phyloP scores from a whole-genome alignment of 164 flowering plant genomes.

The Stephania cephalantha region DNA sequence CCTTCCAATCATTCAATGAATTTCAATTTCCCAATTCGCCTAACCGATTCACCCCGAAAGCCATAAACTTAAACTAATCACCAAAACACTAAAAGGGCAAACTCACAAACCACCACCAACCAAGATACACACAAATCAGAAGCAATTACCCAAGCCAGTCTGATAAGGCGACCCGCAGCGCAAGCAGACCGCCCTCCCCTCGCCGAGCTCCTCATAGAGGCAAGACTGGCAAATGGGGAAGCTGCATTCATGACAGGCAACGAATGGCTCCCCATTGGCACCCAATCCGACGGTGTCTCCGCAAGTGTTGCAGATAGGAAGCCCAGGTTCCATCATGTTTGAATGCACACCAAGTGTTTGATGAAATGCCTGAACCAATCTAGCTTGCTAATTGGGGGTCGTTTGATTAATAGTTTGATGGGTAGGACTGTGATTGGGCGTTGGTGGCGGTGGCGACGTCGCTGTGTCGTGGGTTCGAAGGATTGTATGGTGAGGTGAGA shows the following conservation, averaged over 20 bases:
- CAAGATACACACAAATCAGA: neutral
- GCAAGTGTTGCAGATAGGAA: conserved; percentile 66
- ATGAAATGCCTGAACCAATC: neutral
- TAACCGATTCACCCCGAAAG: too few relatives aligned
- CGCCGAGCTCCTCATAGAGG: conserved; percentile 53
- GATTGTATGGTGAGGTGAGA: conserved; percentile 31
- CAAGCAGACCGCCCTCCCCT: conserved; percentile 60
- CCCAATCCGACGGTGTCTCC: conserved; percentile 58
- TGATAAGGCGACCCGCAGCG: conserved; percentile 55
- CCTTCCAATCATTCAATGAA: neutral
- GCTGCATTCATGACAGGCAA: conserved; percentile 81
- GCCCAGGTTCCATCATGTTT: conserved; percentile 68
- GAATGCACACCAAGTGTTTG: neutral
- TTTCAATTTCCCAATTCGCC: neutral
- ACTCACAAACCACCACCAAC: neutral
- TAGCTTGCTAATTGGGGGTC: neutral
- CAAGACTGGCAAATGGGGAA: conserved; percentile 69
- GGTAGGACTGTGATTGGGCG: neutral
- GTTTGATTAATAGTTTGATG: neutral
- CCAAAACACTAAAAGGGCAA: too few relatives aligned
- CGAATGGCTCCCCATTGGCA: conserved; percentile 61
- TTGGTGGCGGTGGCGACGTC: conserved; percentile 4
- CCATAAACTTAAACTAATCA: too few relatives aligned
- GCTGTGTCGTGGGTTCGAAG: conserved; percentile 19
- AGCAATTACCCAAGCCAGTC: conserved; percentile 19